Evolutionary conservation across 2,329 filamentous ascomycete species (phyloP), one percentile per base, ranked within the genome.

Genomic region (Claviceps capensis): DNA sequence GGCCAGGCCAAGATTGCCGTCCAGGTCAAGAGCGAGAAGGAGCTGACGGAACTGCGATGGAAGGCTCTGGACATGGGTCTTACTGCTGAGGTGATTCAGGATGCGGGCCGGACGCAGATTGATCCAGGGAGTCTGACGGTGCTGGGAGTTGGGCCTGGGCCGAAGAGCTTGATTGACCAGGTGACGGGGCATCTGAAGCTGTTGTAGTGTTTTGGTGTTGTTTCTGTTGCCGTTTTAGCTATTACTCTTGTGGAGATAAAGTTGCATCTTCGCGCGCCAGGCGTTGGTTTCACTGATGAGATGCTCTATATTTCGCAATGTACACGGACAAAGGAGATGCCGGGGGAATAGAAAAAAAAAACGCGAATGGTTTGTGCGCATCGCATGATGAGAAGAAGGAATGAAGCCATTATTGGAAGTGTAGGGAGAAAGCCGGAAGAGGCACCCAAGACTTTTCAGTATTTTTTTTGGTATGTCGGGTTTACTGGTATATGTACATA

Each of bases 101-200:
- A 98, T 69, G 93, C 93, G n/a, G 93, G 93, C 14, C 80, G 93
- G 55, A 98, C 93, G 46, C 93, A 98, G 78, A 97, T 98, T 67
- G 90, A 89, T 50, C 83, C 86, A 44, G 91, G 93, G 17, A 96
- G 89, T 67, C 78, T 88, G 66, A 98, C 93, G 0, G 93, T 98
- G 43, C 72, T 98, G 49, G 93, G 93, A 1, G 82, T 91, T 50
- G 83, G 83, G 0, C 83, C 83, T 2, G 91, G 85, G 26, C 91
- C 91, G 0, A 90, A 85, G 74, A 90, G 86, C 61, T 72, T 90
- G 52, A 83, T 98, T 48, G 88, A 98, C 66, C 72, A 84, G 67
- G 82, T 98, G 55, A 95, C 90, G 5, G 88, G 88, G 1, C 75
- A 83, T 54, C 71, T 96, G 69, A 95, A 93, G 76, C 68, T 96